Percentiles rank a stretch among this genome's conserved stretches.
phyloP scores from a whole-genome alignment of 2,329 filamentous ascomycete species.

The Tolypocladium ophioglossoides region DNA sequence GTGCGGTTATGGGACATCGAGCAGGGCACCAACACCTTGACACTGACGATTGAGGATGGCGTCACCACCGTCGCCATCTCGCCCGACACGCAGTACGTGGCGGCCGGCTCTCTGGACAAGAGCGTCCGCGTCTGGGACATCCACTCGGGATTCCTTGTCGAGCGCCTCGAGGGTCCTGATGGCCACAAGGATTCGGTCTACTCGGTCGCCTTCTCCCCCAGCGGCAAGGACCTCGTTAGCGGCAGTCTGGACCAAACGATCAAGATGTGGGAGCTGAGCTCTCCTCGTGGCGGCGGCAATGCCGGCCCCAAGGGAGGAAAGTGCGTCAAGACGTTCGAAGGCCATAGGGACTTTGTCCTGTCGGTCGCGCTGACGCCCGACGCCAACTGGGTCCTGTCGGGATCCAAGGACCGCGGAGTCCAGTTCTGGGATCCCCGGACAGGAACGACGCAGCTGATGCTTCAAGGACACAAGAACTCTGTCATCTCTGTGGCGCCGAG shows the following conservation, averaged over 20 bases:
- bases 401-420: conserved; percentile 92
- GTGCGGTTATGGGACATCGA: conserved; percentile 96
- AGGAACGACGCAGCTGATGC: conserved; percentile 91
- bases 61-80: conserved; percentile 97
- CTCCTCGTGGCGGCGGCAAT: conserved; percentile 56
- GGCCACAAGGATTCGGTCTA: conserved; percentile 97
- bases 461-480: conserved; percentile 97
- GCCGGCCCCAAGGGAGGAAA: conserved; percentile 73
- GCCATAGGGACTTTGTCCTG: conserved; percentile 95
- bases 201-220: conserved; percentile 90
- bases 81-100: conserved; percentile 86
- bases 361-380: conserved; percentile 93
- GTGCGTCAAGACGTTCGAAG: conserved; percentile 94
- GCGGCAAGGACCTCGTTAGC: conserved; percentile 84
- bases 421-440: conserved; percentile 98
- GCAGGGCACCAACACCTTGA: conserved; percentile 68
- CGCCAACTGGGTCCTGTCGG: conserved; percentile 90
- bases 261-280: conserved; percentile 94
- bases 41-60: conserved; percentile 87
- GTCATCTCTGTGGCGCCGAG: conserved; percentile 96
- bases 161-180: conserved; percentile 83
- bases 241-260: conserved; percentile 96
- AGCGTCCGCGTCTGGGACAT: conserved; percentile 97
- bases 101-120: conserved; percentile 92
- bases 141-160: conserved; percentile 71